These are phyloP conservation scores for Coemansia aciculifera DNA, from an alignment of 192 early-diverging fungal genomes.

Conservation along the genomic window DNA sequence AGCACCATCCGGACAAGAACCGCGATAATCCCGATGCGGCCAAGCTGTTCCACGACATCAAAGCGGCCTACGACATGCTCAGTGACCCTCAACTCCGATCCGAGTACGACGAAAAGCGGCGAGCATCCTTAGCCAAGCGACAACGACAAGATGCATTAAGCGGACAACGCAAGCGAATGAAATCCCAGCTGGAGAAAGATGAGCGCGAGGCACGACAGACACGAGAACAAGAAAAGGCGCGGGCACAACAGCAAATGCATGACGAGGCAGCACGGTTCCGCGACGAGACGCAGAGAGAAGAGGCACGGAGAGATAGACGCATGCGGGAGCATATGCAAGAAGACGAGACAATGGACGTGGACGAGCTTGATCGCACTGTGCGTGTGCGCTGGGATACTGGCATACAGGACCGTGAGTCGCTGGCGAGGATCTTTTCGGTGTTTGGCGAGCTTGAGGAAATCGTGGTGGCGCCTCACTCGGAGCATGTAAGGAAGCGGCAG, in stretches of 20 bases:
- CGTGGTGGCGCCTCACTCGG: slow-evolving; percentile 26
- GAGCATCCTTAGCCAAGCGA: slow-evolving; percentile 37
- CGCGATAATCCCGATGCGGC: slow-evolving; percentile 36
- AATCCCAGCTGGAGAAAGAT: slow-evolving; percentile 41
- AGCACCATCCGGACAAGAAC: slow-evolving; percentile 95
- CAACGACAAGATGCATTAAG: slow-evolving; percentile 34
- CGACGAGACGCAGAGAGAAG: slow-evolving; percentile 24
- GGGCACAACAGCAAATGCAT: slow-evolving; percentile 17
- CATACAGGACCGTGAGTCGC: slow-evolving; percentile 6
- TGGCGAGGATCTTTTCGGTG: slow-evolving; percentile 21
- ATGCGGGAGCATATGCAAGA: slow-evolving; percentile 39
- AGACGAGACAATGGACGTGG: slow-evolving; percentile 13
- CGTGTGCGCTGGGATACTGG: slow-evolving; percentile 30
- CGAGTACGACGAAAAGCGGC: slow-evolving; percentile 36
- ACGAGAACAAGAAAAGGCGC: not conserved
- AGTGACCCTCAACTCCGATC: slow-evolving; percentile 24
- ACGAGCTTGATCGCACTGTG: slow-evolving; percentile 41
- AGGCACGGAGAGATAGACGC: slow-evolving; percentile 20
- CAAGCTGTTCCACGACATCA: slow-evolving; percentile 34
- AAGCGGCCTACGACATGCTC: slow-evolving; percentile 39
- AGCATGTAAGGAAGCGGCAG: slow-evolving; percentile 8
- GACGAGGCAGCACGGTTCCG: slow-evolving; percentile 41
- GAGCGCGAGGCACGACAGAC: slow-evolving; percentile 23
- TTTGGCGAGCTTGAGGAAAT: slow-evolving; percentile 49
- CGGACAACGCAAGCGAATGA: slow-evolving; percentile 45